Evolutionary conservation across 2,329 filamentous ascomycete species (phyloP), one percentile per base, ranked within the genome.

Genomic region (Leptographium procerum): DNA sequence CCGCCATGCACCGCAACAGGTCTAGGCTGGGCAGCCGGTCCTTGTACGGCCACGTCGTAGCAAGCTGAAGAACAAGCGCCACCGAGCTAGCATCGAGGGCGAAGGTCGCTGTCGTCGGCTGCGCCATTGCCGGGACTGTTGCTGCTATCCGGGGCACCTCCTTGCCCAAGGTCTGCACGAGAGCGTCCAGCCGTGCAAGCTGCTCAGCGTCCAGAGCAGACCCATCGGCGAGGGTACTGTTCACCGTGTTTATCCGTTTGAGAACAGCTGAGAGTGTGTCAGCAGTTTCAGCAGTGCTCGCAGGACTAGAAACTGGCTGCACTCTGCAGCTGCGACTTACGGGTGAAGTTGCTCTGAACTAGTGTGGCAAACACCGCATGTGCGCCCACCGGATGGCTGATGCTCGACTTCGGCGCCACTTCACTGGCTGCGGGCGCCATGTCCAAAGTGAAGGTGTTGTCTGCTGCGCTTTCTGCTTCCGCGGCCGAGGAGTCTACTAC

Each of bases 361-460:
- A 64, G 28, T 4, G 63, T 61, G 16, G 59, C 58, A 57, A 61
- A 64, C 4, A 61, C 60, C 2, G 61, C 60, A 16, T 57, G 13
- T n/a, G 71, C 54, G 86, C 86, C 69, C 91, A 95, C 53, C 83
- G 81, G 11, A 87, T 88, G 11, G 83, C 79, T 0, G 1, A 97
- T 79, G 67, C 31, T 52, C 1, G 22, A 26, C 31, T 34, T 36
- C 4, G 52, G 24, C 6, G 45, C 7, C 16, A 8, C 19, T n/a
- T 43, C 19, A 19, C 19, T 22, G 40, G 19, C 43, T 10, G 36
- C 1, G 3, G 92, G 56, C 91, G 92, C 66, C 96, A 92, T 69
- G 96, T 89, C 62, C 96, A 95, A 66, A 96, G 91, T 29, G 96
- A 91, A 67, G 72, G 91, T 91, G 60, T 84, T 84, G 63, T 87